Conservation (phyloP, 345 rosid genomes). For the Alliaria petiolata region DNA sequence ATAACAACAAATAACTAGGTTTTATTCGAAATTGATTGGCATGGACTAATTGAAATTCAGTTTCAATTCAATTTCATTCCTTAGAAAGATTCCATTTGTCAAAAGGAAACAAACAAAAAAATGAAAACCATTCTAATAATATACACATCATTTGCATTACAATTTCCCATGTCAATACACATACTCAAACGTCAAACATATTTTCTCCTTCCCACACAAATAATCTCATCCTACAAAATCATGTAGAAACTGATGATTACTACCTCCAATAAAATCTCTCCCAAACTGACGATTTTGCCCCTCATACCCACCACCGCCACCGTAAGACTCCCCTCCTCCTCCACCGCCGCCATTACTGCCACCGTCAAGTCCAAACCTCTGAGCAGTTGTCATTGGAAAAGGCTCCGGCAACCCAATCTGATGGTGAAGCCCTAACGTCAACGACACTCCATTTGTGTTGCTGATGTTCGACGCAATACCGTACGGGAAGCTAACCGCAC, state of each 20-base stretch:
- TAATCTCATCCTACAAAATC: conserved; percentile 75
- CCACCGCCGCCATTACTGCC: conserved; percentile 42
- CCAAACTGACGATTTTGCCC: conserved; percentile 61
- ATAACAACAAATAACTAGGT: background rate
- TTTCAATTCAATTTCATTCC: background rate
- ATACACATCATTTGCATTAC: conserved; percentile 22
- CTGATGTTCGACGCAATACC: too few relatives aligned
- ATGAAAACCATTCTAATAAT: conserved; percentile 24
- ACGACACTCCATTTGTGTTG: conserved; percentile 69
- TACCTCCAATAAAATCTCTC: conserved; percentile 66
- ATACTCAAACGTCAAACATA: conserved; percentile 17
- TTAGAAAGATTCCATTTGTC: background rate
- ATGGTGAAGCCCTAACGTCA: conserved; percentile 85
- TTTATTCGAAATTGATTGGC: background rate
- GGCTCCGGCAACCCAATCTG: conserved; percentile 71
- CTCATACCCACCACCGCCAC: conserved; percentile 53
- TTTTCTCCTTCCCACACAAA: conserved; percentile 6
- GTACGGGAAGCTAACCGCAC: conserved; percentile 36
- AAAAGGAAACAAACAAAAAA: background rate
- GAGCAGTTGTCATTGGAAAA: conserved; percentile 60
- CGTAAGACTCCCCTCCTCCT: conserved; percentile 38
- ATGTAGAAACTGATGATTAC: conserved; percentile 66
- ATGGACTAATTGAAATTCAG: background rate
- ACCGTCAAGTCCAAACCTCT: conserved; percentile 59
- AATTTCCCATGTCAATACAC: background rate